Percentiles rank a stretch among this genome's conserved stretches.
Conservation (phyloP, 202 grass and related monocot genomes). For the Miscanthus sacchariflorus region DNA sequence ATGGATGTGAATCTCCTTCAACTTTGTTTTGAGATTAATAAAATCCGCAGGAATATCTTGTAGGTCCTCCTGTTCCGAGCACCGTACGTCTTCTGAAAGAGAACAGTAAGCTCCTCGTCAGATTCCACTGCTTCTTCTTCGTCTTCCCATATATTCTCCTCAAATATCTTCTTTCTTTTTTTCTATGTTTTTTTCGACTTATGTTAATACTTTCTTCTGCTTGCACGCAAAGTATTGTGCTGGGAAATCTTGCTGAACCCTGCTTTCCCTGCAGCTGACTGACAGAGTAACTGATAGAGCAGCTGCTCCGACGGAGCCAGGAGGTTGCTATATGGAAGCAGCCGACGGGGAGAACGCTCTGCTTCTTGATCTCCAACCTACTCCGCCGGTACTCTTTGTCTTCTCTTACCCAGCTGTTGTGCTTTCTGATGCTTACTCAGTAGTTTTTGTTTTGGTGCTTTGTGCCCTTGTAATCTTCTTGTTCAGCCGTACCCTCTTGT, state of each 20-base stretch:
- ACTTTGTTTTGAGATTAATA: neutral
- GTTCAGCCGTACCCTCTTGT: neutral
- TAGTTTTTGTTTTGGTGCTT: neutral
- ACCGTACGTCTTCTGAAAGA: neutral
- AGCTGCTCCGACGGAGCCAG: neutral
- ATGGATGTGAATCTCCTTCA: neutral
- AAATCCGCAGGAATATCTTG: neutral
- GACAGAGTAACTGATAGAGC: neutral
- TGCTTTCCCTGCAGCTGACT: neutral
- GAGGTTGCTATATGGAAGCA: slow-evolving; percentile 8
- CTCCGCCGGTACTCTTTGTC: neutral
- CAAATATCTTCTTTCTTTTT: neutral
- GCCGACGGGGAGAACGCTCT: neutral
- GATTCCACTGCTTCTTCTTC: neutral
- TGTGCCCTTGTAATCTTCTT: neutral
- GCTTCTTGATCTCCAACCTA: neutral
- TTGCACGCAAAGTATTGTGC: neutral
- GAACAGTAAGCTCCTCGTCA: neutral
- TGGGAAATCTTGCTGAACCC: neutral
- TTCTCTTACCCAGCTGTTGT: neutral
- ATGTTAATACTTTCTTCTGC: neutral
- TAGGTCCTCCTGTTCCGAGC: neutral
- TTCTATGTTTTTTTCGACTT: neutral
- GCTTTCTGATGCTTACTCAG: neutral
- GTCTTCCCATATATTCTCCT: neutral